phyloP scores from a whole-genome alignment of 2,329 filamentous ascomycete species.

The Monosporascus sp. region DNA sequence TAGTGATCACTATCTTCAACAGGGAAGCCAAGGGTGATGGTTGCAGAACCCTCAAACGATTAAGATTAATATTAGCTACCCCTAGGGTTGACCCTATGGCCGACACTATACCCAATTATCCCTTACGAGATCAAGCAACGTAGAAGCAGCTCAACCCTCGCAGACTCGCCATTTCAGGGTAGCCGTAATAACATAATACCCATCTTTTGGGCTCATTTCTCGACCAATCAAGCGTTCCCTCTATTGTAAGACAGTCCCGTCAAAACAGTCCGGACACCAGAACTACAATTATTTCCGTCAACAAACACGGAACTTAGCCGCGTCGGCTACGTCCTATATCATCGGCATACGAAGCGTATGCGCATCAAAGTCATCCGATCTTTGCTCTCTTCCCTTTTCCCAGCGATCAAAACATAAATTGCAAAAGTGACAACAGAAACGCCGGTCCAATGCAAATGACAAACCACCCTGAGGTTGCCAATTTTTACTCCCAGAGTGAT shows the following conservation, averaged over 20 bases:
- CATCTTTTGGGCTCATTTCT: background rate
- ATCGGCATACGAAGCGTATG: conserved; percentile 5
- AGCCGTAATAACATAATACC: background rate
- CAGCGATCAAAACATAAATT: conserved; percentile 5
- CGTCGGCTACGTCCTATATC: conserved; percentile 8
- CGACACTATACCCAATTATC: background rate
- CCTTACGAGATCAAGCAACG: background rate
- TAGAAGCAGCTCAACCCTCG: background rate
- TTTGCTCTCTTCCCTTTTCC: conserved; percentile 5
- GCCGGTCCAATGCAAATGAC: conserved; percentile 29
- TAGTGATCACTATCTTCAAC: background rate
- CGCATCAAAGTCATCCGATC: conserved; percentile 4
- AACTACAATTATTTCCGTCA: no score
- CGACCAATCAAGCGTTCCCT: background rate
- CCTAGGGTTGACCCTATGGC: background rate
- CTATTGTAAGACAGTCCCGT: background rate
- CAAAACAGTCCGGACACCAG: no score
- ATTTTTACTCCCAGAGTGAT: conserved; percentile 20
- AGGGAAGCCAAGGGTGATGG: background rate
- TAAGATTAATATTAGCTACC: background rate
- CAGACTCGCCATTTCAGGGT: background rate
- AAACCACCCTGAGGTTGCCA: conserved; percentile 22
- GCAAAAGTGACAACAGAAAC: conserved; percentile 20
- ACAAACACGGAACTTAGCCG: background rate
- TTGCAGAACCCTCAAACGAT: background rate